Percentiles rank a stretch among this genome's conserved stretches.
phyloP scores from a whole-genome alignment of 148 eudicot species.

The Heliosperma pusillum region DNA sequence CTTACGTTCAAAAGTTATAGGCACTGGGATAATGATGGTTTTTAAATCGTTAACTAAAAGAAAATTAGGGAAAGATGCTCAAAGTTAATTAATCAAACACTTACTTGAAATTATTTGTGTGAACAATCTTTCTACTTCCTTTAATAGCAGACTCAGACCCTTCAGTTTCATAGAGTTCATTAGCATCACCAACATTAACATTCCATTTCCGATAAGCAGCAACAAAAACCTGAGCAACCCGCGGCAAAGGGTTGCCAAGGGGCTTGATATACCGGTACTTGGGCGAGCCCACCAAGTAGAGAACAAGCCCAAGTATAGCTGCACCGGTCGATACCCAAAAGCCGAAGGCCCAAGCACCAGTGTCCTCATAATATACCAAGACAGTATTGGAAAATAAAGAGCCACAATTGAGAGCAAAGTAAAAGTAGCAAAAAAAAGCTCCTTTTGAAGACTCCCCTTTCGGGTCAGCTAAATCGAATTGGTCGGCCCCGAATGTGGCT shows the following conservation, averaged over 20 bases:
- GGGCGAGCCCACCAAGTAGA: constrained; percentile 41
- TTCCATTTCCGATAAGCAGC: constrained; percentile 58
- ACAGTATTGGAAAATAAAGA: constrained; percentile 83
- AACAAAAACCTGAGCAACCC: constrained; percentile 74
- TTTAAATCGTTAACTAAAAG: too few relatives aligned
- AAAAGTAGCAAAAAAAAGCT: constrained; percentile 74
- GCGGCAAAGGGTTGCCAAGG: constrained; percentile 78
- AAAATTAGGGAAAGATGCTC: too few relatives aligned
- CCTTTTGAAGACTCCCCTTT: constrained; percentile 37
- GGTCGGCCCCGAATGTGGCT: constrained; percentile 94
- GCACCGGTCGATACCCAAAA: constrained; percentile 60
- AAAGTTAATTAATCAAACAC: too few relatives aligned
- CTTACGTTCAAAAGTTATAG: too few relatives aligned
- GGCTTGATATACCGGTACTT: constrained; percentile 62
- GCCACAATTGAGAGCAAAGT: constrained; percentile 80
- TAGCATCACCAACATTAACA: constrained; percentile 20
- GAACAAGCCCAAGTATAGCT: constrained; percentile 48
- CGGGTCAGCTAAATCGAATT: constrained; percentile 51
- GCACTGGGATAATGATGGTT: too few relatives aligned
- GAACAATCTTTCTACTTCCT: constrained; percentile 82
- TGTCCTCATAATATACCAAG: constrained; percentile 76
- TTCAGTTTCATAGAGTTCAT: constrained; percentile 55
- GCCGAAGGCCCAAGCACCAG: constrained; percentile 75
- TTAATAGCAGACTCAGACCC: constrained; percentile 81
- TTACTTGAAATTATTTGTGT: constrained; percentile 38